Evolutionary conservation across 169 alveolate species (phyloP), one percentile per base, ranked within the genome.

Genomic region (Eimeria praecox): DNA sequence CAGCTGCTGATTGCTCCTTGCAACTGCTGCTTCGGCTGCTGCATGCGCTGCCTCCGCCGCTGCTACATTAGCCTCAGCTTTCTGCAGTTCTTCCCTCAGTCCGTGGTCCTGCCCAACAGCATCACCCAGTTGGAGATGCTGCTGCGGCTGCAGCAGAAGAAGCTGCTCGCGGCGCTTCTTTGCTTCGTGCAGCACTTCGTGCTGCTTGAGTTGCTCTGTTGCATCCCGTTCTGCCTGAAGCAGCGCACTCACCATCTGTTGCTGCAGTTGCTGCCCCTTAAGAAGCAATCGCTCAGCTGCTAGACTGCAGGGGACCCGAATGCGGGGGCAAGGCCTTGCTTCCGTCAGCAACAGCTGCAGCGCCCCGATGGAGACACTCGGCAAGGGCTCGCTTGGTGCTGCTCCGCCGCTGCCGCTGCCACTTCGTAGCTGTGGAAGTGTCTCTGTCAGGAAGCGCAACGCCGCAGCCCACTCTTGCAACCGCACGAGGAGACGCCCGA

Each of bases 321-420:
- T 85, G 44, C 82, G 62, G 44, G 49, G 42, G 59, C 86, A 85
- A 20, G 95, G 95, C 49, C 95, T 73, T 5, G 91, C 95, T 30
- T 75, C 85, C 30, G 78, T 40, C 24, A 91, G 83, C 91, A 73
- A 46, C 85, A 91, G 91, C 42, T 59, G 82, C 95, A 91, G 91
- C 59, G 95, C 95, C 12, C 56, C 83, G 9, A 91, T 49, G 91
- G 91, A 91, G 38, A 91, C 95, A n/a, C 95, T 80, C 2, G 90
- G 90, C 46, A 80, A 30, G 24, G 90, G 90, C n/a, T 80, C 90
- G 16, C 44, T 16, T 46, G 69, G 46, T 5, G 71, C 90, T 80
- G 69, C 71, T 80, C 49, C 52, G 42, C 69, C 69, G 90, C 54
- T 80, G 90, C 69, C 49, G 71, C 69, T 49, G 49, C 90, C 59